A percentile compares a stretch with the other conserved stretches of the same genome.
Evolutionary conservation across 352 stramenopile species (phyloP).

Genomic region (Phytopythium montanum): DNA sequence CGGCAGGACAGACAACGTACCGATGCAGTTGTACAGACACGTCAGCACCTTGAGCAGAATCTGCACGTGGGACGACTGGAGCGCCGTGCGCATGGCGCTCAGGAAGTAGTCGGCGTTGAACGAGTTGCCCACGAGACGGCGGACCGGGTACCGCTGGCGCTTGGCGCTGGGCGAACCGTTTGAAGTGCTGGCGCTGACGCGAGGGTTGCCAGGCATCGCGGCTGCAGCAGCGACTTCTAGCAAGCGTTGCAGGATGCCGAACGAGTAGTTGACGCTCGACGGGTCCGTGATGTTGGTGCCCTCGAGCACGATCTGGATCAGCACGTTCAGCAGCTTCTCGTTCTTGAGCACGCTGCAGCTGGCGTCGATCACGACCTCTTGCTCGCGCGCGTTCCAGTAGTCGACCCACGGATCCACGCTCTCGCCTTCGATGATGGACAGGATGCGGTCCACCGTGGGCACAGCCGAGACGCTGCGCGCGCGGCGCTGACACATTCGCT

Average conservation of each 20-base stretch:
- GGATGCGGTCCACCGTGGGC: slow-evolving; percentile 48
- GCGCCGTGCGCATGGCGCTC: slow-evolving; percentile 55
- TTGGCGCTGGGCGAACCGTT: slow-evolving; percentile 7
- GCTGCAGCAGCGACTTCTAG: slow-evolving; percentile 52
- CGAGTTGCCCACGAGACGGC: slow-evolving; percentile 30
- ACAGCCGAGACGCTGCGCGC: slow-evolving; percentile 33
- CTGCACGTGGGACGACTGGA: slow-evolving; percentile 77
- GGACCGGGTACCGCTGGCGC: slow-evolving; percentile 4
- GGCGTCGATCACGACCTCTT: slow-evolving; percentile 51
- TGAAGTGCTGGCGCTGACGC: slow-evolving; percentile 9
- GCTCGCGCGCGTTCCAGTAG: slow-evolving; percentile 69
- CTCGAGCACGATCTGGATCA: slow-evolving; percentile 80
- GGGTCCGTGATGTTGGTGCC: slow-evolving; percentile 82
- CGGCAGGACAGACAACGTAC: slow-evolving; percentile 23
- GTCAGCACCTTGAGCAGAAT: slow-evolving; percentile 84
- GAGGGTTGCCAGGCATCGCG: slow-evolving; percentile 25
- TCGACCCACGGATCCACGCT: slow-evolving; percentile 60
- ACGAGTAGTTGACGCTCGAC: slow-evolving; percentile 80
- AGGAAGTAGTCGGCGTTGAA: slow-evolving; percentile 80
- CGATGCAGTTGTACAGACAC: slow-evolving; percentile 82
- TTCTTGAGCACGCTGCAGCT: slow-evolving; percentile 68
- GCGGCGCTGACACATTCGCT: slow-evolving; percentile 75
- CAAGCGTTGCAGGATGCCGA: slow-evolving; percentile 75
- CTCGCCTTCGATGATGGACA: slow-evolving; percentile 54
- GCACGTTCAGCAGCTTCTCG: slow-evolving; percentile 57